Conservation (phyloP, 2,329 filamentous ascomycete genomes). For the Pyricularia grisea region DNA sequence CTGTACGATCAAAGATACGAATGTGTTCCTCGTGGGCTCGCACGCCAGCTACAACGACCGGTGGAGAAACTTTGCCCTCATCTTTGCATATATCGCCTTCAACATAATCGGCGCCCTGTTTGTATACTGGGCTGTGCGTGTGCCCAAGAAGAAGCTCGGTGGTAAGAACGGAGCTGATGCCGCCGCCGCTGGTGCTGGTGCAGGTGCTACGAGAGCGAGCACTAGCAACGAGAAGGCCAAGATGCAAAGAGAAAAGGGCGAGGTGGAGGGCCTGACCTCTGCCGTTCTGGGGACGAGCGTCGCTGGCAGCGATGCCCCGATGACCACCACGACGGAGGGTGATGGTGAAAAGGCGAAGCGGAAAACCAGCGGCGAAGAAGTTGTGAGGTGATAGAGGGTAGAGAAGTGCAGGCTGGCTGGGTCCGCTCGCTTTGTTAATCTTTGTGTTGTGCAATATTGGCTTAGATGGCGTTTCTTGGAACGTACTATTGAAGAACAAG, state of each 20-base stretch:
- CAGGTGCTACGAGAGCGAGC: not conserved
- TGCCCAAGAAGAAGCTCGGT: conserved; percentile 14
- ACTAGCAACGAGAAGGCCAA: not conserved
- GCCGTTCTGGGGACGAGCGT: not conserved
- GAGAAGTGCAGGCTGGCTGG: not conserved
- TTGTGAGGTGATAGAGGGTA: not conserved
- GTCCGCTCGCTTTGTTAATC: not conserved
- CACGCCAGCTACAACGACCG: conserved; percentile 33
- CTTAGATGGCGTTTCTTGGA: not conserved
- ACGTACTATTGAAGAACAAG: not conserved
- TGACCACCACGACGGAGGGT: not conserved
- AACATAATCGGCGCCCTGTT: conserved; percentile 35
- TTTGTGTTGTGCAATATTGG: not conserved
- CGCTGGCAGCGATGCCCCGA: not conserved
- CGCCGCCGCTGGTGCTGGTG: not conserved
- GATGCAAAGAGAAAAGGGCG: not conserved
- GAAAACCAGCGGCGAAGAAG: not conserved
- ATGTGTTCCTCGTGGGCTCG: conserved; percentile 23
- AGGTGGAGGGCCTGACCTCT: not conserved
- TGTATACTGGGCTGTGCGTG: conserved; percentile 32
- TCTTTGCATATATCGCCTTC: conserved; percentile 39
- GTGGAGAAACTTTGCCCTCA: conserved; percentile 44
- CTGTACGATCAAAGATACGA: conserved; percentile 19
- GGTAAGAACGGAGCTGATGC: conserved; percentile 9
- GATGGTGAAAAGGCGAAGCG: not conserved